A percentile compares a stretch with the other conserved stretches of the same genome.
Conservation (phyloP, 257 asterid genomes). For the Fraxinus quadrangulata region DNA sequence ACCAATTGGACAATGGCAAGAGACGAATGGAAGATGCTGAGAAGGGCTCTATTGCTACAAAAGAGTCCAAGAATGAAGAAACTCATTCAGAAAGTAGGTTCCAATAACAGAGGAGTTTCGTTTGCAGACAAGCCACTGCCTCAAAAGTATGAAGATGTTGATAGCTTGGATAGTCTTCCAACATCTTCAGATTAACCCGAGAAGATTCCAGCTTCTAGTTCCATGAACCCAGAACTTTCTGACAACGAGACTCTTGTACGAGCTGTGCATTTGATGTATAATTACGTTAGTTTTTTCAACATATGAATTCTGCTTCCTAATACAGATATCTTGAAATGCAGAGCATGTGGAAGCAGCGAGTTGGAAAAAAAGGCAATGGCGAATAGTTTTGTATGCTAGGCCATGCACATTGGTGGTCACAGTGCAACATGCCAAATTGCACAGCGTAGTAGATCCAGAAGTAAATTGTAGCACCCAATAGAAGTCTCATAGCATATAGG, state of each 20-base stretch:
- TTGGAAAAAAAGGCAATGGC: constrained; percentile 46
- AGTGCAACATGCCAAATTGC: constrained; percentile 18
- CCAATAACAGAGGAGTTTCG: too few species aligned
- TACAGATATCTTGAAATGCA: constrained; percentile 39
- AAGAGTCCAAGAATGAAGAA: too few species aligned
- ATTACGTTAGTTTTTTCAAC: not conserved
- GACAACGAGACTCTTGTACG: constrained; percentile 92
- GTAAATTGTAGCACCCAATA: constrained; percentile 35
- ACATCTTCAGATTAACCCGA: constrained; percentile 29
- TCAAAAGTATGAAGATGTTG: constrained; percentile 41
- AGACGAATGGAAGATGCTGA: too few species aligned
- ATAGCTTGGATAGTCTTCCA: constrained; percentile 12
- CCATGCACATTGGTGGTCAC: constrained; percentile 22
- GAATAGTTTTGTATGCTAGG: constrained; percentile 19
- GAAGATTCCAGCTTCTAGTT: constrained; percentile 34
- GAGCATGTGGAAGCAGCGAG: constrained; percentile 79
- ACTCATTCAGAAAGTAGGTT: too few species aligned
- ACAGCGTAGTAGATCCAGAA: not conserved
- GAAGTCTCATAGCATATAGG: constrained; percentile 21
- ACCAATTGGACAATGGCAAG: too few species aligned
- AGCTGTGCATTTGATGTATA: not conserved
- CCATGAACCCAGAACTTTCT: constrained; percentile 56
- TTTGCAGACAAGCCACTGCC: too few species aligned
- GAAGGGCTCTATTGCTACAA: too few species aligned
- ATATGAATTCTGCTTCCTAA: constrained; percentile 17